Evolutionary conservation across 306 rosid species (phyloP), one percentile per base, ranked within the genome.

Genomic region (Mimosa bimucronata): DNA sequence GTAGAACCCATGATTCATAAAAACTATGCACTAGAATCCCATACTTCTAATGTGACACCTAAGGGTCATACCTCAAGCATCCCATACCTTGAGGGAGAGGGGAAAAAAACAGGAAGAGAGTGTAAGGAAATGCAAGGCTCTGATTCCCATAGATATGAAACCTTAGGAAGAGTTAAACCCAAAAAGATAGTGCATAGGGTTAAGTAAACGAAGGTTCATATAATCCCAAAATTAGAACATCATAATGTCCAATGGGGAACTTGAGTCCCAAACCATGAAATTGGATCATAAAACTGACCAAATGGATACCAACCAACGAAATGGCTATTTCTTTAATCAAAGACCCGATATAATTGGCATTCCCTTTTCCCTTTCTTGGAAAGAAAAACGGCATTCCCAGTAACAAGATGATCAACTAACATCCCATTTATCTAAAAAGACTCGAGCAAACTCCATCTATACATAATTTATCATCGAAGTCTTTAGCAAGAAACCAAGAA

Each of bases 331-430:
- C 19, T 37, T 19, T 44, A 29, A 71, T 15, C 40, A 79, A 78
- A 26, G 71, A 42, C 50, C 15, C 15, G 26, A 7, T 34, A 34
- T 34, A 34, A 34, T 34, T 0, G 38, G 38, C 38, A 34, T n/a
- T n/a, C n/a, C n/a, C n/a, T 52, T 52, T 52, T 23, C 28, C 78
- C 23, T 52, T 19, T 52, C 58, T 52, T 50, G n/a, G n/a, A n/a
- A 0, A 19, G 7, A 6, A 7, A 55, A 7, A 55, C 3, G 41
- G 74, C 64, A 69, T n/a, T n/a, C n/a, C n/a, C n/a, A 29, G 60
- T 71, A 65, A 84, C 76, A 76, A 30, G 21, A 60, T 57, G 71
- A 77, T 76, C 74, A 77, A 77, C 73, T 52, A 50, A 13, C 69
- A 75, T 40, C 23, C 65, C n/a, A 11, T 52, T 68, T 55, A 71